These are phyloP conservation scores for Neonectria sp. DNA, from an alignment of 2,329 filamentous ascomycete species.

Conservation along the genomic window DNA sequence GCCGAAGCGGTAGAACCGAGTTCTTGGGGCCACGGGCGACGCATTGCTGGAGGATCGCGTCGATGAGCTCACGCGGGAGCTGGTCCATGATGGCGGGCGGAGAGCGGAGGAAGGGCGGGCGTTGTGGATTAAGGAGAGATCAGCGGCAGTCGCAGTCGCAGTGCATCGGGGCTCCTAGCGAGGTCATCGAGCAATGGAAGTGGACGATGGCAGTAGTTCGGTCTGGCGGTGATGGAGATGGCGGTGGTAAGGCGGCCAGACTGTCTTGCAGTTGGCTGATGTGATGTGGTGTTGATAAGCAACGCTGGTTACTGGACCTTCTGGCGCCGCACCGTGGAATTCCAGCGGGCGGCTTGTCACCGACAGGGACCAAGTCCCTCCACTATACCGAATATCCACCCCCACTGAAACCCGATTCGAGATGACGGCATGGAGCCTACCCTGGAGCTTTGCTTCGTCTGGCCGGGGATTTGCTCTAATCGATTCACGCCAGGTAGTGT, in stretches of 20 bases:
- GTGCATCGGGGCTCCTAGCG: conserved; percentile 28
- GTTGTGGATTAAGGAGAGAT: conserved; percentile 23
- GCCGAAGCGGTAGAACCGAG: conserved; percentile 59
- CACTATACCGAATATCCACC: conserved; percentile 20
- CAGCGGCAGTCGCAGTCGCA: conserved; percentile 24
- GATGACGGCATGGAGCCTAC: conserved; percentile 5
- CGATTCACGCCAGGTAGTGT: too few relatives aligned
- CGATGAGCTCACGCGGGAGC: conserved; percentile 64
- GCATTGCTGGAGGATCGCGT: conserved; percentile 61
- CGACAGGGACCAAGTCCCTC: conserved; percentile 15
- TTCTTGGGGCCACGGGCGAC: conserved; percentile 62
- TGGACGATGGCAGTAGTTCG: neutral
- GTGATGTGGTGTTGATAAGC: conserved; percentile 31
- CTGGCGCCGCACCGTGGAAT: conserved; percentile 10
- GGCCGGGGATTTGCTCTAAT: too few relatives aligned
- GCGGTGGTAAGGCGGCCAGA: neutral
- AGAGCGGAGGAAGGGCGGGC: conserved; percentile 3
- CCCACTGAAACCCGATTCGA: conserved; percentile 16
- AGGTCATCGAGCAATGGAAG: conserved; percentile 15
- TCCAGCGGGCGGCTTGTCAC: conserved; percentile 13
- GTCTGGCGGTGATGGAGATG: conserved; percentile 3
- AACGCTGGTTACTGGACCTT: conserved; percentile 18
- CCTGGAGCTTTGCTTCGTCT: neutral
- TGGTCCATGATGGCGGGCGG: conserved; percentile 58
- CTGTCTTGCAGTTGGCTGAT: neutral